Evolutionary conservation across 2,329 filamentous ascomycete species (phyloP).

Genomic region (Raffaelea arxii): DNA sequence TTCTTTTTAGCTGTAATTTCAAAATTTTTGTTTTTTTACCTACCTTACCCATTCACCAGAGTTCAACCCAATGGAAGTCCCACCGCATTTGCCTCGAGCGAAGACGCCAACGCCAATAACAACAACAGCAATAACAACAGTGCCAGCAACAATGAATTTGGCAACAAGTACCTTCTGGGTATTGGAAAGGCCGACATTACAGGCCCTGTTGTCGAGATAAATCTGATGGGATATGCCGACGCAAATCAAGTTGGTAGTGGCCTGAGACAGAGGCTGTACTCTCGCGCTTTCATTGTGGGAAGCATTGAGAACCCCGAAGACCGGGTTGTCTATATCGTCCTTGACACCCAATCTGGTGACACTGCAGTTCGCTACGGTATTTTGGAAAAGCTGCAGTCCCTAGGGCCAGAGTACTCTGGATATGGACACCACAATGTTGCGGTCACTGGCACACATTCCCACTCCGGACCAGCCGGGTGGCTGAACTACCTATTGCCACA

Average conservation of each 20-base stretch:
- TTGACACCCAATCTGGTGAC: slow-evolving; percentile 82
- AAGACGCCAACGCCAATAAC: too few relatives aligned
- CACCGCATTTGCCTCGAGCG: too few relatives aligned
- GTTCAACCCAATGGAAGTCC: too few relatives aligned
- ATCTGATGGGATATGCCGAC: slow-evolving; percentile 87
- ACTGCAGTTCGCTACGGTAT: slow-evolving; percentile 85
- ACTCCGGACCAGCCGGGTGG: slow-evolving; percentile 87
- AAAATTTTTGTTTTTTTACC: too few relatives aligned
- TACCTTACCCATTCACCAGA: too few relatives aligned
- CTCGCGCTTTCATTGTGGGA: slow-evolving; percentile 80
- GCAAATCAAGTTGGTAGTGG: slow-evolving; percentile 71
- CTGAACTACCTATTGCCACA: slow-evolving; percentile 90
- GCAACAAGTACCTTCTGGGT: slow-evolving; percentile 41
- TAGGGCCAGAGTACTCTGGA: slow-evolving; percentile 63
- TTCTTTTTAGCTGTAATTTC: too few relatives aligned
- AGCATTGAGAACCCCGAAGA: slow-evolving; percentile 55
- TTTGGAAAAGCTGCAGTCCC: slow-evolving; percentile 56
- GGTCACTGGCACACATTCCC: slow-evolving; percentile 85
- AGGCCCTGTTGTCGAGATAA: slow-evolving; percentile 78
- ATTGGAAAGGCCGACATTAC: slow-evolving; percentile 51
- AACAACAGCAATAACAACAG: too few relatives aligned
- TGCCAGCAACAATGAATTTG: too few relatives aligned
- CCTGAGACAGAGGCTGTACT: slow-evolving; percentile 78
- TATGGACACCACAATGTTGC: slow-evolving; percentile 79
- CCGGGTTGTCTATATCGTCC: slow-evolving; percentile 76